phyloP scores from a whole-genome alignment of 2,329 filamentous ascomycete genomes.

The Bretziella fagacearum region DNA sequence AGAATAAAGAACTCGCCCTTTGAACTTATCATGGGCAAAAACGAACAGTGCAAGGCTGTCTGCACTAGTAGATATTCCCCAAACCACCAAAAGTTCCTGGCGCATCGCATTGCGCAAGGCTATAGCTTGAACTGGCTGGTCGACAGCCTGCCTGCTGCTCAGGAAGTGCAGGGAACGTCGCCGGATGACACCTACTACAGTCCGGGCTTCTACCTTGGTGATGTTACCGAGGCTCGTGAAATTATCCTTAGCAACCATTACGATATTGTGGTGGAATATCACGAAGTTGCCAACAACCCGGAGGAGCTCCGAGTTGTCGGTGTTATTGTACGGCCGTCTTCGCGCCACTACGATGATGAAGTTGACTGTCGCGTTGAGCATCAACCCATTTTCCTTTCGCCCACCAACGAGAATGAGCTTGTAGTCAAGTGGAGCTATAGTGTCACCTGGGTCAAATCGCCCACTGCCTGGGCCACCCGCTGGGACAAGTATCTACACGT shows the following conservation, averaged over 20 bases:
- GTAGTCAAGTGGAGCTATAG: constrained; percentile 78
- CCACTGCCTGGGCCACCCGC: constrained; percentile 83
- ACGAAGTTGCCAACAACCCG: constrained; percentile 47
- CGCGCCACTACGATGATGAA: constrained; percentile 40
- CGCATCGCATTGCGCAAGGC: constrained; percentile 61
- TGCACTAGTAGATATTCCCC: constrained; percentile 51
- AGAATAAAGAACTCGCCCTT: constrained; percentile 95
- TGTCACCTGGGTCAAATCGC: constrained; percentile 70
- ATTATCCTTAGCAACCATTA: constrained; percentile 80
- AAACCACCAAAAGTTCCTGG: constrained; percentile 60
- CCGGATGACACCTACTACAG: constrained; percentile 72
- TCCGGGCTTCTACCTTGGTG: constrained; percentile 72
- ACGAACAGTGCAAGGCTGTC: constrained; percentile 72
- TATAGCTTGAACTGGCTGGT: constrained; percentile 95
- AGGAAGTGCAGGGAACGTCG: constrained; percentile 59
- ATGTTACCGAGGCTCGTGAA: constrained; percentile 24
- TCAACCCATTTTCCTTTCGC: constrained; percentile 44
- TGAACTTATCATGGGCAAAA: constrained; percentile 67
- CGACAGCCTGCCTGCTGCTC: constrained; percentile 81
- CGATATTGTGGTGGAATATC: constrained; percentile 85
- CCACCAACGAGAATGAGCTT: constrained; percentile 32
- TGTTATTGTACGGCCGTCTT: constrained; percentile 71
- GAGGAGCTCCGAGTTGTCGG: constrained; percentile 77
- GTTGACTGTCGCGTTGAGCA: constrained; percentile 46
- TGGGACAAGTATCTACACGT: constrained; percentile 99